Evolutionary conservation across 2,329 filamentous ascomycete genomes (phyloP).

Genomic region (Cyclaneusma minus): DNA sequence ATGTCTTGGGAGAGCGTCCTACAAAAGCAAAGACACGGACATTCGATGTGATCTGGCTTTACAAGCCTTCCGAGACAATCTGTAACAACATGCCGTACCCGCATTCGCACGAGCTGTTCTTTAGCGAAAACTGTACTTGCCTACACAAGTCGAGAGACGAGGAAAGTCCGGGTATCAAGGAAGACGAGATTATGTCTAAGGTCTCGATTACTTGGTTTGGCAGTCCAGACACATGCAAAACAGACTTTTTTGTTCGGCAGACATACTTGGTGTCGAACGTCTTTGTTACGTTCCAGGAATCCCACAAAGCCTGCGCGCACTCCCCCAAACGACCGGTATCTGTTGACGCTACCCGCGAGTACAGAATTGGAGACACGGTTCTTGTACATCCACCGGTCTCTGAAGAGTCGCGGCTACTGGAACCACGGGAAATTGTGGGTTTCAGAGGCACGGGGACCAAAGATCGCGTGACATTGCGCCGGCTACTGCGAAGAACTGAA

Average conservation of each 20-base stretch:
- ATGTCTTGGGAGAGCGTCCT: constrained; percentile 42
- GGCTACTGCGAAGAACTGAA: constrained; percentile 31
- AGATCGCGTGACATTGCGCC: constrained; percentile 28
- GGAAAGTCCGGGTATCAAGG: constrained; percentile 25
- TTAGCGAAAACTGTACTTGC: constrained; percentile 66
- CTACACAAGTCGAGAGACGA: too few relatives aligned
- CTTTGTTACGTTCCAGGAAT: constrained; percentile 40
- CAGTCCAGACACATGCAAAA: constrained; percentile 22
- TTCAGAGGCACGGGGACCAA: constrained; percentile 16
- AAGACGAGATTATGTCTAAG: constrained; percentile 38
- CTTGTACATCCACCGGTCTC: constrained; percentile 7
- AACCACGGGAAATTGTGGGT: constrained; percentile 43
- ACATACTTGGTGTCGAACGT: constrained; percentile 47
- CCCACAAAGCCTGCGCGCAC: constrained; percentile 38
- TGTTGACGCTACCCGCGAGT: constrained; percentile 15
- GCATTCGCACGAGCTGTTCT: constrained; percentile 56
- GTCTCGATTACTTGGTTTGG: constrained; percentile 44
- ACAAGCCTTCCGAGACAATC: constrained; percentile 53
- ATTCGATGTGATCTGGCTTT: constrained; percentile 61
- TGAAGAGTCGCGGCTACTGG: constrained; percentile 20
- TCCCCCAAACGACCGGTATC: constrained; percentile 9
- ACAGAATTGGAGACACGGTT: constrained; percentile 42
- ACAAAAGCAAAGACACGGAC: constrained; percentile 20
- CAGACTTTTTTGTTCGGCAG: constrained; percentile 49
- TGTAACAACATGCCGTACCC: constrained; percentile 55